A percentile compares a stretch with the other conserved stretches of the same genome.
These are phyloP conservation scores for Bisporella sp. DNA, from an alignment of 2,329 filamentous ascomycete species.

Conservation along the genomic window DNA sequence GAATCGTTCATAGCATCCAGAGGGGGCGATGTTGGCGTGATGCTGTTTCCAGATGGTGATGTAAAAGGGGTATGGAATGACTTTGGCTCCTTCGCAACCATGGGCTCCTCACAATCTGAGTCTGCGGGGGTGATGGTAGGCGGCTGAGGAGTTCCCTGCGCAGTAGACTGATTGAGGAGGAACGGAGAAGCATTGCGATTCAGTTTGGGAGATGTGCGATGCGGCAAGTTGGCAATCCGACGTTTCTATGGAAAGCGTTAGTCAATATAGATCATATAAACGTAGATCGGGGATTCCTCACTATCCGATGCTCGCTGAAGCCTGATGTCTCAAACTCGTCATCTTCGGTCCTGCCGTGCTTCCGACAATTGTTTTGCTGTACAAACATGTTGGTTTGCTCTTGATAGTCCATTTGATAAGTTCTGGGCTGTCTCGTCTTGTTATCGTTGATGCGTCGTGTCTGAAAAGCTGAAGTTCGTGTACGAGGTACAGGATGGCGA, in stretches of 20 bases:
- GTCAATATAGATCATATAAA: not conserved
- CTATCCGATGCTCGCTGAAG: conserved; percentile 26
- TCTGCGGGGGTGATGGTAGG: conserved; percentile 26
- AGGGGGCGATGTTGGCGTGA: conserved; percentile 16
- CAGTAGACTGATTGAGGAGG: conserved; percentile 6
- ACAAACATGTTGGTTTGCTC: not conserved
- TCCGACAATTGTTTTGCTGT: conserved; percentile 2
- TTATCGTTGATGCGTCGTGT: not conserved
- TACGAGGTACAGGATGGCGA: not conserved
- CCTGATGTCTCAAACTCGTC: conserved; percentile 19
- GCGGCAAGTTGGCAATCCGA: conserved; percentile 21
- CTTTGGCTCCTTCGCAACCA: conserved; percentile 15
- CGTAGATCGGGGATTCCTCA: conserved; percentile 8
- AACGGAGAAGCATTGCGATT: conserved; percentile 13
- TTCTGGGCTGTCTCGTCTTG: not conserved
- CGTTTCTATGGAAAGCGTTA: conserved; percentile 23
- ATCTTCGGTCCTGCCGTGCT: conserved; percentile 23
- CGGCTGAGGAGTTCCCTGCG: conserved; percentile 14
- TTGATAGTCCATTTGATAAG: not conserved
- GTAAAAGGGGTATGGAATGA: conserved; percentile 21
- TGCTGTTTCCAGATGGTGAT: conserved; percentile 13
- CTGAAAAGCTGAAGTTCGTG: not conserved
- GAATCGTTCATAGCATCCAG: conserved; percentile 11
- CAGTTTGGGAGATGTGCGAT: conserved; percentile 19
- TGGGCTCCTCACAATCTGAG: conserved; percentile 24